Conservation (phyloP, 306 rosid species). For the Cicer pinnatifidum region DNA sequence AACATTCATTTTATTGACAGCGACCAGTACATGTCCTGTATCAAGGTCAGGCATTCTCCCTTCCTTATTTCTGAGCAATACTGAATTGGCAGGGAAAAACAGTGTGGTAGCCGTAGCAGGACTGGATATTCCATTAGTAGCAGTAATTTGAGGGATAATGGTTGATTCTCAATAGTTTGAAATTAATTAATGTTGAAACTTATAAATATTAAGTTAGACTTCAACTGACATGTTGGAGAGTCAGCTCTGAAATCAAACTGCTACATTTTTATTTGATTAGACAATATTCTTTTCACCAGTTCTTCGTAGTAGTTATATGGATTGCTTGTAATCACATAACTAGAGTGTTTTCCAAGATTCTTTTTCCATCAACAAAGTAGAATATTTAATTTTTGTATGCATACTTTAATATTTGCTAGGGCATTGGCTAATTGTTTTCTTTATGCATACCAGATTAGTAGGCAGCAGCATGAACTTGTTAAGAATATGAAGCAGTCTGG, state of each 20-base stretch:
- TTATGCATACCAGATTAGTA: constrained; percentile 75
- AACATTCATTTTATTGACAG: constrained; percentile 63
- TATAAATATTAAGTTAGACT: neutral
- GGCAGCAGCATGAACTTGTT: constrained; percentile 85
- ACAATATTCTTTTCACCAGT: neutral
- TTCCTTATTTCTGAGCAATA: constrained; percentile 4
- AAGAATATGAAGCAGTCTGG: constrained; percentile 90
- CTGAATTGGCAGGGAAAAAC: constrained; percentile 29
- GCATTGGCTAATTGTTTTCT: constrained; percentile 46
- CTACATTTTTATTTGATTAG: neutral
- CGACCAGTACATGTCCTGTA: constrained; percentile 88
- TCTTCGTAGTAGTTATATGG: neutral
- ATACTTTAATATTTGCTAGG: neutral
- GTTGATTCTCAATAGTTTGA: constrained; percentile 10
- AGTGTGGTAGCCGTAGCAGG: constrained; percentile 27
- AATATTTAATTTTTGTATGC: constrained; percentile 1
- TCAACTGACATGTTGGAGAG: constrained; percentile 4
- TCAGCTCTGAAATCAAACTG: neutral
- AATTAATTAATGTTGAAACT: constrained; percentile 1
- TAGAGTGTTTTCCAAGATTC: neutral
- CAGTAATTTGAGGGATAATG: constrained; percentile 27
- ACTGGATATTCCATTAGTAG: constrained; percentile 35
- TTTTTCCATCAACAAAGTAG: constrained; percentile 1
- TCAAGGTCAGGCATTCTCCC: constrained; percentile 70
- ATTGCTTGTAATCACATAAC: neutral